Percentiles rank a stretch among this genome's conserved stretches.
These are phyloP conservation scores for Zoysia pacifica DNA, from an alignment of 176 grass and related monocot genomes.

Conservation along the genomic window DNA sequence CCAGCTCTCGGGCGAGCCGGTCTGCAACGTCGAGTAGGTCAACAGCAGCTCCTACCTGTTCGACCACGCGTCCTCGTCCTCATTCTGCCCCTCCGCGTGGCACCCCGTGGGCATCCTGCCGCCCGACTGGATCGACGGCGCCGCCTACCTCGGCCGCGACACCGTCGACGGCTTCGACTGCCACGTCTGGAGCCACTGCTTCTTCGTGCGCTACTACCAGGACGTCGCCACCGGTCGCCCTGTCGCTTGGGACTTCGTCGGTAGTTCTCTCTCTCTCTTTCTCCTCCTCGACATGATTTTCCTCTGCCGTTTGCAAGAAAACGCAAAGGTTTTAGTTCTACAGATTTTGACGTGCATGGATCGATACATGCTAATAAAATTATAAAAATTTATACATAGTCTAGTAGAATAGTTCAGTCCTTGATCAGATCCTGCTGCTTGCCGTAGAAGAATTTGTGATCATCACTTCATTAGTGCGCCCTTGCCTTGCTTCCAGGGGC, in stretches of 20 bases:
- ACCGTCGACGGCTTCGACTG: slow-evolving; percentile 62
- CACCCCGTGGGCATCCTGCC: slow-evolving; percentile 54
- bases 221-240: slow-evolving; percentile 68
- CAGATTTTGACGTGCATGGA: background rate
- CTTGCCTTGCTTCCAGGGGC: background rate
- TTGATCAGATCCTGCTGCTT: too few species aligned
- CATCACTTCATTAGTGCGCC: background rate
- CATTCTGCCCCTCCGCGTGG: slow-evolving; percentile 27
- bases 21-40: slow-evolving; percentile 60
- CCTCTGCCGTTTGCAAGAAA: background rate
- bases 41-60: slow-evolving; percentile 68
- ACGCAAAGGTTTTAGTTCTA: background rate
- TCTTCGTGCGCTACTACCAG: slow-evolving; percentile 65
- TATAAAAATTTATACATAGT: too few species aligned
- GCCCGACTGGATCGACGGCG: slow-evolving; percentile 53
- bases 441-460: too few species aligned
- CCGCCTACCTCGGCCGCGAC: slow-evolving; percentile 61
- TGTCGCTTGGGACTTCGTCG: slow-evolving; percentile 58
- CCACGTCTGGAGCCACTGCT: slow-evolving; percentile 62
- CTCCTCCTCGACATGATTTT: too few species aligned
- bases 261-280: background rate
- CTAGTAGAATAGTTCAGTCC: too few species aligned
- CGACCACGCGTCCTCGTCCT: background rate
- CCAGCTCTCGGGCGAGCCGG: slow-evolving; percentile 45
- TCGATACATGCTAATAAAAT: too few species aligned